Conservation (phyloP, 306 rosid genomes). For the Vicia faba region DNA sequence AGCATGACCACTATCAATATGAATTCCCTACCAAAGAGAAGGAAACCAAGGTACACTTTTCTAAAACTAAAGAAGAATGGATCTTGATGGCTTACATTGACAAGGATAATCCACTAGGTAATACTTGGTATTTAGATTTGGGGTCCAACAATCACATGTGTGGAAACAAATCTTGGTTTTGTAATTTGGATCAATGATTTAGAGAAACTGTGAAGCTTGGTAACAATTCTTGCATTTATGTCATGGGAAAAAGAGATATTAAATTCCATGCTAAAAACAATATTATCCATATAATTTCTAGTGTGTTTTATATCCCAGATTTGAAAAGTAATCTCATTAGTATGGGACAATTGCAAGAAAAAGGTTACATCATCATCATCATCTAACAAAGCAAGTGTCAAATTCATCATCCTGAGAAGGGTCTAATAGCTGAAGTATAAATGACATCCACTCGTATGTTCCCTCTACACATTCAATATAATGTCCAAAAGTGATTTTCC, state of each 20-base stretch:
- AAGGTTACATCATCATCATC: too few species aligned
- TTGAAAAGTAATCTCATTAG: too few species aligned
- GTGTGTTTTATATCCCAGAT: too few species aligned
- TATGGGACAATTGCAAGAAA: too few species aligned
- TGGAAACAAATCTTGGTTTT: neutral
- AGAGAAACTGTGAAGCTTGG: neutral
- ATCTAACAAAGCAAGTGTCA: too few species aligned
- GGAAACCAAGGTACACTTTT: neutral
- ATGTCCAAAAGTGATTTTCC: neutral
- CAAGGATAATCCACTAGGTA: neutral
- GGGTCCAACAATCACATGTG: neutral
- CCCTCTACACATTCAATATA: neutral
- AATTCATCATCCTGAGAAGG: too few species aligned
- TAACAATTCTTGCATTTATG: neutral
- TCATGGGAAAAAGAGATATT: too few species aligned
- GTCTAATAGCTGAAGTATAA: too few species aligned
- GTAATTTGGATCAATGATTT: neutral
- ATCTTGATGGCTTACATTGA: neutral
- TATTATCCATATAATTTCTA: too few species aligned
- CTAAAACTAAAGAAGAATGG: neutral
- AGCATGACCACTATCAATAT: neutral
- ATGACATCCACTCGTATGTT: too few species aligned
- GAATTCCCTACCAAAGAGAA: neutral
- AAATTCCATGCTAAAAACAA: too few species aligned
- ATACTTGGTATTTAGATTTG: neutral